Evolutionary conservation across 1,284 basidiomycete species (phyloP).

Genomic region (Cryptococcus floricola): DNA sequence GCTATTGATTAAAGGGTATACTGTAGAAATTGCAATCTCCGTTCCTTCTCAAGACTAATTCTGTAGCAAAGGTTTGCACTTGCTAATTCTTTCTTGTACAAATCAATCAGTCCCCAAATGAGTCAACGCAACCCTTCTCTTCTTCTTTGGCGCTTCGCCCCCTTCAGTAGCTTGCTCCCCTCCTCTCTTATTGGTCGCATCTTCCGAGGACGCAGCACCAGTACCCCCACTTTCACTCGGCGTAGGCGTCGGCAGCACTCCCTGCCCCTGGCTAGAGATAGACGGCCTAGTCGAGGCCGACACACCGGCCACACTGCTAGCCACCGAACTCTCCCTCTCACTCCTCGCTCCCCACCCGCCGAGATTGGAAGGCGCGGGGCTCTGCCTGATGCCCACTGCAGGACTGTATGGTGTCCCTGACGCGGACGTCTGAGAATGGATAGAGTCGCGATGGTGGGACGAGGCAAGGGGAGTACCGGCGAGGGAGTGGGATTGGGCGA

Average conservation of each 20-base stretch:
- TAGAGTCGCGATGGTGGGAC: conserved; percentile 38
- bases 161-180: conserved; percentile 6
- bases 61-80: no score
- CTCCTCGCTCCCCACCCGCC: conserved; percentile 15
- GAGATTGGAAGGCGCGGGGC: conserved; percentile 20
- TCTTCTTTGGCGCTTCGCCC: conserved; percentile 73
- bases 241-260: conserved; percentile 21
- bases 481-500: conserved; percentile 71
- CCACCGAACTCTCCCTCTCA: conserved; percentile 42
- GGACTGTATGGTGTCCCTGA: conserved; percentile 43
- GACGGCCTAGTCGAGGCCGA: conserved; percentile 18
- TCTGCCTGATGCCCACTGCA: conserved; percentile 41
- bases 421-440: conserved; percentile 2
- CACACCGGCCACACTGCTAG: conserved; percentile 14
- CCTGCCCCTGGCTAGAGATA: conserved; percentile 8
- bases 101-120: conserved; percentile 39
- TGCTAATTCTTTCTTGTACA: neutral
- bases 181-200: conserved; percentile 63
- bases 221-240: conserved; percentile 34
- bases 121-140: conserved; percentile 75
- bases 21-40: no score
- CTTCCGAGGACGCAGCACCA: neutral
- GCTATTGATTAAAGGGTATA: no score
- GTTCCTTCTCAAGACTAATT: no score
- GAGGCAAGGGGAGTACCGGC: conserved; percentile 38